These are phyloP conservation scores for Botryobasidium botryosum DNA, from an alignment of 768 basidiomycete genomes.

Conservation along the genomic window DNA sequence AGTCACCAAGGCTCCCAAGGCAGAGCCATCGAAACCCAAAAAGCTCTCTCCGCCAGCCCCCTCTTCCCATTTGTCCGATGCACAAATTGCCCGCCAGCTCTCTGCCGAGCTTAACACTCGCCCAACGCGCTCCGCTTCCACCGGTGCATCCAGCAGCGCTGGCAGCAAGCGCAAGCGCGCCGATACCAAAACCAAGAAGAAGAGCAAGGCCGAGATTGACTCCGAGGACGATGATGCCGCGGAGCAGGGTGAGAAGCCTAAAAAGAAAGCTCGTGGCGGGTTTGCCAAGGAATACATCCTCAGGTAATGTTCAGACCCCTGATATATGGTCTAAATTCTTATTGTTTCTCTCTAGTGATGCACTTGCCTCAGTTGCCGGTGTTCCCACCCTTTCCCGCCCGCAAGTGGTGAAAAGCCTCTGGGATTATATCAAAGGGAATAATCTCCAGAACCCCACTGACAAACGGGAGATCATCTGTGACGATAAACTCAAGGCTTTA, in stretches of 20 bases:
- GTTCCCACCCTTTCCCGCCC: slow-evolving; percentile 61
- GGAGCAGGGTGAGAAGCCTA: slow-evolving; percentile 21
- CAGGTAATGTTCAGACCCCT: slow-evolving; percentile 47
- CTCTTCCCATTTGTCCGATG: slow-evolving; percentile 38
- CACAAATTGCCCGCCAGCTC: slow-evolving; percentile 50
- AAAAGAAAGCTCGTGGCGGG: slow-evolving; percentile 49
- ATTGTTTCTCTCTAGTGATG: slow-evolving; percentile 31
- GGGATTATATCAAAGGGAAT: slow-evolving; percentile 74
- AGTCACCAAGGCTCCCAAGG: neutral
- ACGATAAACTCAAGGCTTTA: slow-evolving; percentile 48
- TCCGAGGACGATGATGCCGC: slow-evolving; percentile 36
- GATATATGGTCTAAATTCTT: neutral
- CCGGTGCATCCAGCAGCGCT: slow-evolving; percentile 12
- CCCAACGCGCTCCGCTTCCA: slow-evolving; percentile 27
- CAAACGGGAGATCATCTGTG: slow-evolving; percentile 73
- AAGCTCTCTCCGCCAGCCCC: neutral
- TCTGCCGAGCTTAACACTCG: slow-evolving; percentile 48
- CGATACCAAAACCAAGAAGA: slow-evolving; percentile 21
- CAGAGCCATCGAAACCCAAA: neutral
- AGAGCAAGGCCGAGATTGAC: slow-evolving; percentile 29
- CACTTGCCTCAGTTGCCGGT: slow-evolving; percentile 53
- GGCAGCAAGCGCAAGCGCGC: slow-evolving; percentile 23
- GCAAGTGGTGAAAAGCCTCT: slow-evolving; percentile 78
- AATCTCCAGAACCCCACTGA: slow-evolving; percentile 73
- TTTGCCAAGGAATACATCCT: slow-evolving; percentile 62